These are phyloP conservation scores for Leucaena leucocephala DNA, from an alignment of 306 rosid species.

Conservation along the genomic window DNA sequence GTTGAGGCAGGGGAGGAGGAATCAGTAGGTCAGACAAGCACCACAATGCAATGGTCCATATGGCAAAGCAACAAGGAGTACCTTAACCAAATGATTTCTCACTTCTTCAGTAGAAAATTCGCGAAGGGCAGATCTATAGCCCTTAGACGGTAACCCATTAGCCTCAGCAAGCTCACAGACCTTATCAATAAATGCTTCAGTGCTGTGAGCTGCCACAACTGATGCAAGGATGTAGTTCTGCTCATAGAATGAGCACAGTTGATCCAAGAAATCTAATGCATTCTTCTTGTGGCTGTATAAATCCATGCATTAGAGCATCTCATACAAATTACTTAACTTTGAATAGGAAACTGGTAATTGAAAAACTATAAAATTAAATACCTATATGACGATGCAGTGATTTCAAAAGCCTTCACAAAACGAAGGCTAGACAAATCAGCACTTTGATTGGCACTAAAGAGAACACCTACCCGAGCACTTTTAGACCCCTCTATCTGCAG, in stretches of 20 bases:
- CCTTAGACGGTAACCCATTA: constrained; percentile 72
- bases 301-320: constrained; percentile 37
- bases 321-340: constrained; percentile 9
- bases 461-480: constrained; percentile 76
- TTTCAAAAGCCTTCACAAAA: constrained; percentile 69
- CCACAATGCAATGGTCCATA: constrained; percentile 19
- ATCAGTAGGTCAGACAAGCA: background rate
- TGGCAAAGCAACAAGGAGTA: constrained; percentile 40
- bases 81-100: constrained; percentile 69
- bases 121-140: constrained; percentile 53
- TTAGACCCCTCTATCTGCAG: constrained; percentile 75
- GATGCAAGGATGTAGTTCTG: constrained; percentile 56
- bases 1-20: background rate
- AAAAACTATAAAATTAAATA: constrained; percentile 36
- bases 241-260: constrained; percentile 68
- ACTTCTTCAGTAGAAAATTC: constrained; percentile 60
- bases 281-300: constrained; percentile 82
- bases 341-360: background rate
- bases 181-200: constrained; percentile 61
- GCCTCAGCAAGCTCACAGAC: constrained; percentile 81
- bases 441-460: constrained; percentile 62
- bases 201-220: constrained; percentile 48
- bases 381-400: constrained; percentile 79
- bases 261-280: constrained; percentile 69
- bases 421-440: constrained; percentile 59